Evolutionary conservation across 768 basidiomycete species (phyloP), one percentile per base, ranked within the genome.

Genomic region (Cystobasidium onofrii): DNA sequence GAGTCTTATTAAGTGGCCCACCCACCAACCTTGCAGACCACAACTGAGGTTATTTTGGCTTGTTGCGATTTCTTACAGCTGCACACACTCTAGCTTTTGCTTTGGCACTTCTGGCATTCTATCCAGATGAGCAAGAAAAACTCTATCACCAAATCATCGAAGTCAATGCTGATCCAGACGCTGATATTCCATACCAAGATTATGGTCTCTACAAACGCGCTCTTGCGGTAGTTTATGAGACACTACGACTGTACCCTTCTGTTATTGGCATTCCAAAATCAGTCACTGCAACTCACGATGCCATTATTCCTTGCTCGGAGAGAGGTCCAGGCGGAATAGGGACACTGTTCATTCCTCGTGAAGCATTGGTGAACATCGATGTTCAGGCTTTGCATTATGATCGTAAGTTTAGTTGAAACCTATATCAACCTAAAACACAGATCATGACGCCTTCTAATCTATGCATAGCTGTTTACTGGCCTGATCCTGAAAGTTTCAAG

Each of bases 61-160:
- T 84, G 61, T 80, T 80, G 44, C 85, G 85, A 39, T 18, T 18
- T 7, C 18, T 43, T 36, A 34, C 72, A 74, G 34, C 20, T 33
- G 63, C 85, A 85, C 82, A 84, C 73, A 82, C 82, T 0, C 81
- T 87, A 0, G 83, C 85, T 0, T 85, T 82, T 12, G 83, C 84
- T 0, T 76, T 87, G 12, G 85, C 82, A 0, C 83, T 83, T 76
- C 79, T 87, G 20, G 82, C 84, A 0, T 71, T 85, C 13, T 75
- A 85, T 76, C 81, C 83, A 4, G 83, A 85, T 15, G 80, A 84
- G 20, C 86, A 87, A 79, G 80, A 85, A 18, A 84, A 85, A 74
- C 80, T 85, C 7, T 80, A 83, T 73, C 80, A 84, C 17, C 83
- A 86, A 43, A 84, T 86, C n/a, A 71, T 81, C 13, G 76, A 78